Evolutionary conservation across 106 monocot genomes (phyloP), one percentile per base, ranked within the genome.

Genomic region (Dendrobium catenatum): DNA sequence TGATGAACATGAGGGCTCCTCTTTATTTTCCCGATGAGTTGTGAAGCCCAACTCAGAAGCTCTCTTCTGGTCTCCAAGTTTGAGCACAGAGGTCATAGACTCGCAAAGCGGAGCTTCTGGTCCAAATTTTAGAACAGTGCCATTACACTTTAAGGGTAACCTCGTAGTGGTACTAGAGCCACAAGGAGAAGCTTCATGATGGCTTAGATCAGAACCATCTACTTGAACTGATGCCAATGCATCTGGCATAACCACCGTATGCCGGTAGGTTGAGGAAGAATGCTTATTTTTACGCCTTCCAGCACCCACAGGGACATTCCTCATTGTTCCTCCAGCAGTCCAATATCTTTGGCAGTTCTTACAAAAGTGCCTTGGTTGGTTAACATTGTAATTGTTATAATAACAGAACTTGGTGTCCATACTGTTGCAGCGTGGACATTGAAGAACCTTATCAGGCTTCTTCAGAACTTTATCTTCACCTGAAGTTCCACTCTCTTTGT

Each of bases 331-430:
- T 13, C 98, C 98, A 67, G 98, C 93, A 81, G 98, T 99, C 98
- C 98, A 99, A 78, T 99, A 99, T 87, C 98, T 89, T 75, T 99
- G 95, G 48, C 98, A 99, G 78, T 95, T 99, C 85, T 93, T 95
- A 76, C 98, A 99, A 58, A 95, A 99, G 85, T 99, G 93, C 42
- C 95, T 82, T 16, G 98, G 98, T 78, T 99, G 98, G 79, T 99
- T 95, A 22, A 95, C 88, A 61, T 99, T 95, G 76, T 99, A 99
- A 22, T 95, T 99, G 77, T 99, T 99, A 80, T 93, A 99, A 80
- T 95, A 98, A 85, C 98, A 98, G 82, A 99, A 99, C 51, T 99
- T 99, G 42, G 98, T 99, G 43, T 99, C 98, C 90, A 95, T 83
- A 73, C 98, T 99, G 51, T 91, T 95, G 85, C 98, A 99, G 26